Base-by-base conservation (phyloP, 495 filamentous ascomycete genomes). In the Letharia columbiana region DNA sequence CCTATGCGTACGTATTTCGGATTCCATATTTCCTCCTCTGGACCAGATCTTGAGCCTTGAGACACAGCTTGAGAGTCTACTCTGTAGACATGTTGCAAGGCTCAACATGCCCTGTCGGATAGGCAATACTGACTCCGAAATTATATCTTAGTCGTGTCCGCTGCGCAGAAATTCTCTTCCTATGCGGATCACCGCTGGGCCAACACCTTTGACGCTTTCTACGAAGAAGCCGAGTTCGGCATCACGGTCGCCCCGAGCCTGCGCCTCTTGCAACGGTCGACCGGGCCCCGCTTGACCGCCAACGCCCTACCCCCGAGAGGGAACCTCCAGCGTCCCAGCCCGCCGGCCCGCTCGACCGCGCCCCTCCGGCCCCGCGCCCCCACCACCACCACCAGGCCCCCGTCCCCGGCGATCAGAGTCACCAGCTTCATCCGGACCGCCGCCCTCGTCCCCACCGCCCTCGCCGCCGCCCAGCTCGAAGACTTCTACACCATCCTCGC, bases 391-490 rank as follows among this genome's bases (percentile, higher is more conserved):
- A 0, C 11, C 35, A 11, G 0, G 0, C 35, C 58, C n/a, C 0
- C 4, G 5, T 3, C 4, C 13, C 39, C 59, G 3, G 18, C 10
- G 3, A 13, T 61, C 39, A 4, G 9, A 3, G 6, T 61, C 39
- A 17, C 59, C 2, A 2, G 5, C 10, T 61, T 61, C 59, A 6
- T 42, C 40, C 39, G n/a, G 2, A 42, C n/a, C 59, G 23, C 6
- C 59, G 39, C 42, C 39, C 5, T 61, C 10, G 44, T 70, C 72
- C 65, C 70, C 69, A 45, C 63, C 66, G 54, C 61, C 61, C 50
- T 72, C 72, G 50, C 60, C 72, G 20, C 66, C 73, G 10, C 59
- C 59, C 47, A 54, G 4, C 28, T 70, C 74, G 10, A 39, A 54
- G 64, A 65, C 45, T 63, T 63, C 45, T 63, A 63, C 61, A 37